phyloP scores from a whole-genome alignment of 1,284 basidiomycete species.

The Pseudozyma pruni region DNA sequence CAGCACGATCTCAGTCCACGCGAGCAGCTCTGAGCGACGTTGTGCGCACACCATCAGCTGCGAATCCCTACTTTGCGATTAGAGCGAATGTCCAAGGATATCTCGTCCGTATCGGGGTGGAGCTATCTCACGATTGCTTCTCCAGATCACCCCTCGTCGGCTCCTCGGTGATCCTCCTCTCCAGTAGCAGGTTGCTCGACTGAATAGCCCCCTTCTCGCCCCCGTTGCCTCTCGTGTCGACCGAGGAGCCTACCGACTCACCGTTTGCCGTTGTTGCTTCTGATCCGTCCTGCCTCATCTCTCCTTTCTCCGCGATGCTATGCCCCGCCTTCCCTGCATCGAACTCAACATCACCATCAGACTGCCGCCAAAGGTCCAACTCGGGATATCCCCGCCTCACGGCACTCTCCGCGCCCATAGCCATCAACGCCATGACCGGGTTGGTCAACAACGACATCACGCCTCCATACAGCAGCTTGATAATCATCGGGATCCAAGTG shows the following conservation, averaged over 20 bases:
- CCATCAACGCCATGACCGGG: slow-evolving; percentile 64
- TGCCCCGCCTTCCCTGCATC: slow-evolving; percentile 37
- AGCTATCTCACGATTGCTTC: neutral
- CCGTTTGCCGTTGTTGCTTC: no score
- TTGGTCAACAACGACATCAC: slow-evolving; percentile 61
- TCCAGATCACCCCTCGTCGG: slow-evolving; percentile 5
- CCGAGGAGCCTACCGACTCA: no score
- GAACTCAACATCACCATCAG: slow-evolving; percentile 41
- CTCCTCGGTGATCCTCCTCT: slow-evolving; percentile 38
- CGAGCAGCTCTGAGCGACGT: no score
- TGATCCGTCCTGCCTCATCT: no score
- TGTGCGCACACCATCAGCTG: no score
- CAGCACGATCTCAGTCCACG: no score
- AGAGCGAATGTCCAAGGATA: no score
- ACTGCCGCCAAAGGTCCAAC: slow-evolving; percentile 39
- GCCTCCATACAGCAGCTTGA: slow-evolving; percentile 67
- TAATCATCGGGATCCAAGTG: slow-evolving; percentile 65
- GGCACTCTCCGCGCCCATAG: slow-evolving; percentile 59
- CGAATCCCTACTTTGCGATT: no score
- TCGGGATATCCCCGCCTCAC: slow-evolving; percentile 58
- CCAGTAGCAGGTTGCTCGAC: slow-evolving; percentile 23
- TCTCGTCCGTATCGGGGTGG: no score
- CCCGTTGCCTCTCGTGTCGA: neutral
- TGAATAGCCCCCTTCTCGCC: slow-evolving; percentile 12
- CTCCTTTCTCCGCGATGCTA: no score